phyloP scores from a whole-genome alignment of 177 flowering plant genomes.

The Vitis hybrid region DNA sequence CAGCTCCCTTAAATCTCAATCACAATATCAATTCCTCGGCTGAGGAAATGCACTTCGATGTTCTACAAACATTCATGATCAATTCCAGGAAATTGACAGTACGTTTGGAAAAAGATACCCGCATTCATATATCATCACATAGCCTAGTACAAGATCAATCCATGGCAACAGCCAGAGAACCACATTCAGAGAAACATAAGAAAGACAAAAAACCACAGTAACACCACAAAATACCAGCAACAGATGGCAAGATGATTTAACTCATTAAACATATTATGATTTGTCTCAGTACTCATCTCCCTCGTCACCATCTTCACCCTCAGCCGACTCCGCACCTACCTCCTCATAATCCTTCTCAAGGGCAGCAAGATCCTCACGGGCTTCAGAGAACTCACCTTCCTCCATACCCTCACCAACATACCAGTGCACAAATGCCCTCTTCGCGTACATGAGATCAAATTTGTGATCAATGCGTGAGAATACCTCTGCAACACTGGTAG shows the following conservation, averaged over 20 bases:
- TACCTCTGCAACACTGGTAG: constrained; percentile 62
- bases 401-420: constrained; percentile 80
- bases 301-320: constrained; percentile 56
- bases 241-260: background rate
- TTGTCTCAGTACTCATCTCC: constrained; percentile 41
- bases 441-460: constrained; percentile 59
- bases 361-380: constrained; percentile 50
- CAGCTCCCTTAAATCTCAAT: too few relatives aligned
- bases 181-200: background rate
- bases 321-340: constrained; percentile 48
- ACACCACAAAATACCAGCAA: background rate
- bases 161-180: background rate
- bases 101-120: background rate
- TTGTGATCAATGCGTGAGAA: constrained; percentile 67
- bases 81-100: background rate
- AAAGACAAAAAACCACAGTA: background rate
- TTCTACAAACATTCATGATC: too few relatives aligned
- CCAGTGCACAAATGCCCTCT: constrained; percentile 70
- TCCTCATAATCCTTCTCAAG: constrained; percentile 54
- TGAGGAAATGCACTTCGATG: too few relatives aligned
- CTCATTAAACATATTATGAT: background rate
- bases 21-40: too few relatives aligned
- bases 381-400: constrained; percentile 67
- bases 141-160: background rate
- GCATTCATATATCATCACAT: constrained; percentile 3